These are phyloP conservation scores for Kwoniella sp. DNA, from an alignment of 768 basidiomycete genomes.

Conservation along the genomic window DNA sequence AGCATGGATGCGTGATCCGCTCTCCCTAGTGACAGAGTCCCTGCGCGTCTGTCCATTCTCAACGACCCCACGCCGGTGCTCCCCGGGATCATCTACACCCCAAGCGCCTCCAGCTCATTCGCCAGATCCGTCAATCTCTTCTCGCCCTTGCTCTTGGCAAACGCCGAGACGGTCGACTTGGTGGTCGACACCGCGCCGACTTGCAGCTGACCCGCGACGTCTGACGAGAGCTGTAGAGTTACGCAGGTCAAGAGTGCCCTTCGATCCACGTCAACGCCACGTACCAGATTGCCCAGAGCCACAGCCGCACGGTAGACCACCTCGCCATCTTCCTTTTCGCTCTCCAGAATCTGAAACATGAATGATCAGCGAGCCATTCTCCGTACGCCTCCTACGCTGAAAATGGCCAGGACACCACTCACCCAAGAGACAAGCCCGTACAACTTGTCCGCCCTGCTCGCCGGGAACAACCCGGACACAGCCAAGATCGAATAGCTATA, in stretches of 20 bases:
- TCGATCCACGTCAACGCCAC: too few species aligned
- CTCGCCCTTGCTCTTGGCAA: slow-evolving; percentile 35
- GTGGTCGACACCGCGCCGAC: slow-evolving; percentile 32
- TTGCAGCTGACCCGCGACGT: slow-evolving; percentile 31
- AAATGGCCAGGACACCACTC: too few species aligned
- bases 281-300: slow-evolving; percentile 46
- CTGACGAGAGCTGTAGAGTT: slow-evolving; percentile 30
- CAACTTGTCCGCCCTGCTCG: too few species aligned
- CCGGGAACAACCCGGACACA: slow-evolving; percentile 23
- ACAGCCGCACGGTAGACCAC: slow-evolving; percentile 42
- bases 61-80: too few species aligned
- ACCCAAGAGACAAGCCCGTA: slow-evolving; percentile 36
- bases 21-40: too few species aligned
- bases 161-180: slow-evolving; percentile 21
- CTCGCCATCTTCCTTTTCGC: slow-evolving; percentile 43
- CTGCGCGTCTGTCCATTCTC: too few species aligned
- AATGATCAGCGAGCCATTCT: not conserved
- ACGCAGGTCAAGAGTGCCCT: too few species aligned
- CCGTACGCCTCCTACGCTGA: too few species aligned
- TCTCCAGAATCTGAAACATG: slow-evolving; percentile 36
- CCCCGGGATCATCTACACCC: too few species aligned
- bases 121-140: slow-evolving; percentile 41
- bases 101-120: slow-evolving; percentile 31
- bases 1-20: too few species aligned
- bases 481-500: slow-evolving; percentile 46